phyloP scores from a whole-genome alignment of 768 basidiomycete species.

The Dentipellis fragilis region DNA sequence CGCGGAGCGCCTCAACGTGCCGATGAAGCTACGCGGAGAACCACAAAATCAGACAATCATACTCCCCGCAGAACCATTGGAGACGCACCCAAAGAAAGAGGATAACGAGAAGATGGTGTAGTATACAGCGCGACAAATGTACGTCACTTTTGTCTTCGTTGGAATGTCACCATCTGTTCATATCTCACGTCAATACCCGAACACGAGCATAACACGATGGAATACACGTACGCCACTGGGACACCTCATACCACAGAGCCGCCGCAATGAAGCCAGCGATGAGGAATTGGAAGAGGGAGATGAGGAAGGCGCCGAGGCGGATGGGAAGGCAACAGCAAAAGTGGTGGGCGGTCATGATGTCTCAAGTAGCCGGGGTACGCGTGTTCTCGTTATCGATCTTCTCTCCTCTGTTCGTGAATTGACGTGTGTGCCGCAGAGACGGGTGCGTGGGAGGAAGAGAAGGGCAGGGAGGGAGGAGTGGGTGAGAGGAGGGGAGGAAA shows the following conservation, averaged over 20 bases:
- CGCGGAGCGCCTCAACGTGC: conserved; percentile 8
- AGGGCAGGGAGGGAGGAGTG: too few relatives aligned
- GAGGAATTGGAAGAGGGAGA: conserved; percentile 6
- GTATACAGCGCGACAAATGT: background rate
- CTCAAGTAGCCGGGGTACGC: too few relatives aligned
- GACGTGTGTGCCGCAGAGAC: too few relatives aligned
- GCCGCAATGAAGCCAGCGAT: conserved; percentile 5
- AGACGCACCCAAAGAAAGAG: conserved; percentile 8
- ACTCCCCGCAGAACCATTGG: background rate
- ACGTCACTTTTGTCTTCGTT: background rate
- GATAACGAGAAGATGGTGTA: background rate
- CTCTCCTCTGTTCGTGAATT: too few relatives aligned
- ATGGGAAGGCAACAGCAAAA: conserved; percentile 12
- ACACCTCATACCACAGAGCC: background rate
- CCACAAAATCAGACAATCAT: too few relatives aligned
- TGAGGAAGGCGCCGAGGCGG: conserved; percentile 11
- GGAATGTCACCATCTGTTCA: background rate
- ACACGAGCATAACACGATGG: background rate
- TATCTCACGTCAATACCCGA: background rate
- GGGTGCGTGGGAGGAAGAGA: too few relatives aligned
- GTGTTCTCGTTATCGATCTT: too few relatives aligned
- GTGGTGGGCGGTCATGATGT: conserved; percentile 8
- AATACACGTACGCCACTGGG: conserved; percentile 3
- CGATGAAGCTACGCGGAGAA: conserved; percentile 4
- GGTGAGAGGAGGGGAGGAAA: too few relatives aligned